Percentiles rank a stretch among this genome's conserved stretches.
These are phyloP conservation scores for Porphyrellus cyaneotinctus DNA, from an alignment of 768 basidiomycete species.

Conservation along the genomic window DNA sequence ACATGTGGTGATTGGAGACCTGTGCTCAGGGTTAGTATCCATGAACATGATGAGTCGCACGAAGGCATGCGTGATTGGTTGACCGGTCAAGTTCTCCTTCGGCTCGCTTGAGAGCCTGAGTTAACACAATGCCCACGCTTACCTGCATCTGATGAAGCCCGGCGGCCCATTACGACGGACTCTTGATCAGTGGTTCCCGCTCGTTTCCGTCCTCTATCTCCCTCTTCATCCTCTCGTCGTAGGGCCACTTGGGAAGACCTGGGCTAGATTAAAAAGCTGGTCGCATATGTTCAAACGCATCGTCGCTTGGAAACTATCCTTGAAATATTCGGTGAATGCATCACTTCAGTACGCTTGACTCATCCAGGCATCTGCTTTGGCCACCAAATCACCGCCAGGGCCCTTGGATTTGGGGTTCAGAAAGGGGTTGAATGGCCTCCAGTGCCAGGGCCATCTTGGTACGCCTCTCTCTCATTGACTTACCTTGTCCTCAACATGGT, in stretches of 20 bases:
- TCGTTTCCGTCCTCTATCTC: slow-evolving; percentile 19
- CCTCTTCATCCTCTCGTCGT: not conserved
- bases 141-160: too few relatives aligned
- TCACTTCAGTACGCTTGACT: too few relatives aligned
- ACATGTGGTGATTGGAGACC: slow-evolving; percentile 37
- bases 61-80: too few relatives aligned
- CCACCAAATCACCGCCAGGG: slow-evolving; percentile 77
- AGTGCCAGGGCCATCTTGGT: not conserved
- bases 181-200: slow-evolving; percentile 87
- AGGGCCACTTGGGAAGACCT: not conserved
- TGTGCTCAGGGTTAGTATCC: too few relatives aligned
- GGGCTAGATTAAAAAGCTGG: slow-evolving; percentile 38
- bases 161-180: slow-evolving; percentile 57
- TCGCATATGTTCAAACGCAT: slow-evolving; percentile 53
- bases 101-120: too few relatives aligned
- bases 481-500: not conserved
- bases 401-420: slow-evolving; percentile 60
- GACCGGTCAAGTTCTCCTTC: too few relatives aligned
- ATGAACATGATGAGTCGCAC: too few relatives aligned
- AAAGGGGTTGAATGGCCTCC: not conserved
- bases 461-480: not conserved
- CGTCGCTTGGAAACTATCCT: slow-evolving; percentile 43
- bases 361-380: slow-evolving; percentile 83
- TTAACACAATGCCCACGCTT: too few relatives aligned
- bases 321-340: slow-evolving; percentile 70